A percentile compares a stretch with the other conserved stretches of the same genome.
Evolutionary conservation across 139 green algal species (phyloP).

Genomic region (Raphidocelis subcapitata): DNA sequence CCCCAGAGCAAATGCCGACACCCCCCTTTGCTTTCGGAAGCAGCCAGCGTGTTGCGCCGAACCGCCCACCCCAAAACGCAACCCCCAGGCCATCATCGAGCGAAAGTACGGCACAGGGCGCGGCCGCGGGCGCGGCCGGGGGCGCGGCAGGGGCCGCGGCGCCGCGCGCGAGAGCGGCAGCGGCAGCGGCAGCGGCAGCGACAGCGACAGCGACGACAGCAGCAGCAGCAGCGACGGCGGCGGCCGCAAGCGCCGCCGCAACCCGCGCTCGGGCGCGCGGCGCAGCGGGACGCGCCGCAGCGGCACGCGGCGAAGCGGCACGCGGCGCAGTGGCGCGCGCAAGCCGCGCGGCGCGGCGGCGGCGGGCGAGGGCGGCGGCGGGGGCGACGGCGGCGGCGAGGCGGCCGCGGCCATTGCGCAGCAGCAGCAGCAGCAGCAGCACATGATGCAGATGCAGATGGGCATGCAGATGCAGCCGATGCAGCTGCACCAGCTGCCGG

Average conservation of each 20-base stretch:
- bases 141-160: conserved; percentile 10
- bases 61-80: too few relatives aligned
- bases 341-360: too few relatives aligned
- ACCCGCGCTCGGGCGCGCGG: too few relatives aligned
- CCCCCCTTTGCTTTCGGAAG: too few relatives aligned
- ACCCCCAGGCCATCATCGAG: too few relatives aligned
- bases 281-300: not conserved
- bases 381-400: too few relatives aligned
- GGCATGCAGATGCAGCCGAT: conserved; percentile 1
- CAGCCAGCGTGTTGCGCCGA: too few relatives aligned
- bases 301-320: not conserved
- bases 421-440: conserved; percentile 2
- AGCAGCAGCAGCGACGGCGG: conserved; percentile 1
- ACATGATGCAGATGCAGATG: conserved; percentile 2
- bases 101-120: not conserved
- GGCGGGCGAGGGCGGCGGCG: too few relatives aligned
- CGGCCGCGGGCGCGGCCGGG: not conserved
- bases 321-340: too few relatives aligned
- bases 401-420: not conserved
- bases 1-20: too few relatives aligned
- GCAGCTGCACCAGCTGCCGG: too few relatives aligned
- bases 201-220: conserved; percentile 15
- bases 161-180: conserved; percentile 12
- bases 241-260: not conserved
- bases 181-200: conserved; percentile 27